Base-by-base conservation (phyloP, 208 protist genomes). In the Leishmania amazonensis region DNA sequence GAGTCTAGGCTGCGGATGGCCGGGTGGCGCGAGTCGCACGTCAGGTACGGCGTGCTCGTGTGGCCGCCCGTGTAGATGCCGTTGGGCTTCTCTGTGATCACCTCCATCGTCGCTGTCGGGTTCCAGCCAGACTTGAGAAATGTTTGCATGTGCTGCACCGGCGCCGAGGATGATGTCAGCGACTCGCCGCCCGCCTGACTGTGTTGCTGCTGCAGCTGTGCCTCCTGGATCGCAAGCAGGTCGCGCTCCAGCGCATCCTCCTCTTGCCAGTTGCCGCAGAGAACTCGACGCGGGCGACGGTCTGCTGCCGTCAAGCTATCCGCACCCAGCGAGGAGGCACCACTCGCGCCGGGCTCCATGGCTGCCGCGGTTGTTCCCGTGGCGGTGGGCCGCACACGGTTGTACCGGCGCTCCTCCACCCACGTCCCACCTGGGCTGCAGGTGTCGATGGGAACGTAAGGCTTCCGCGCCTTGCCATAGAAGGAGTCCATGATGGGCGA, bases 331-430 rank as follows among this genome's bases (percentile, higher is more conserved):
- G 76, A 80, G 76, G 67, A 35, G 51, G 67, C 45, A 17, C 68
- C 68, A 6, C 24, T 11, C n/a, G 76, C 45, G 17, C 19, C 53
- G 57, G 35, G 35, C 24, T 47, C 53, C 19, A 47, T 57, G 45
- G 38, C 45, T 24, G 74, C 54, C 21, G 78, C 65, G 8, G 76
- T 64, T 1, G 81, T 58, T 38, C 68, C 74, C 54, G 49, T 79
- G 45, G 67, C 79, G 80, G 87, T 88, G 68, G 88, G 93, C 1
- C 94, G 91, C 53, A 77, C 79, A 67, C 88, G 91, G 85, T 97
- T 97, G 89, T 96, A 97, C n/a, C 90, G 90, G 78, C 95, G 95
- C 83, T 97, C 94, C 76, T 97, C 93, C 8, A 97, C 88, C 94
- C 94, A 97, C 53, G 87, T 94, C 1, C 94, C 94, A 54, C 74